These are phyloP conservation scores for Neonothopanus nambi DNA, from an alignment of 1,284 basidiomycete species.

Conservation along the genomic window DNA sequence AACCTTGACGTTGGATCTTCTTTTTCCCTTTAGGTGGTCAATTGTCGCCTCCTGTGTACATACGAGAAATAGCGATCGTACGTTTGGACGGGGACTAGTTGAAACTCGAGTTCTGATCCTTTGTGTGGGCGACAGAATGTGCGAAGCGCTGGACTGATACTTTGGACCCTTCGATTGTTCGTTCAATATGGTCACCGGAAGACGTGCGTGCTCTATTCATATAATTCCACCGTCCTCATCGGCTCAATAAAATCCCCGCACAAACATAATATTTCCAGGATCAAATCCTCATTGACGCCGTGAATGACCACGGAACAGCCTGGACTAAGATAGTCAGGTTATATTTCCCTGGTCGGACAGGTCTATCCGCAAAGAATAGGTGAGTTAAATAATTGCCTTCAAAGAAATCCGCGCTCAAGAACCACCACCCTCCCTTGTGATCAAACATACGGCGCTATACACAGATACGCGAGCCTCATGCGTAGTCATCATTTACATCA, in stretches of 20 bases:
- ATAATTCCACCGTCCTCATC: neutral
- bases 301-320: slow-evolving; percentile 26
- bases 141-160: slow-evolving; percentile 62
- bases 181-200: slow-evolving; percentile 53
- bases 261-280: slow-evolving; percentile 14
- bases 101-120: slow-evolving; percentile 5
- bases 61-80: slow-evolving; percentile 56
- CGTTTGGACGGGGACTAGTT: slow-evolving; percentile 22
- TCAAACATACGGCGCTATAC: too few species aligned
- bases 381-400: slow-evolving; percentile 5
- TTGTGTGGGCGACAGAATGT: slow-evolving; percentile 40
- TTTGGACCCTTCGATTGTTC: slow-evolving; percentile 55
- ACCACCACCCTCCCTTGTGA: too few species aligned
- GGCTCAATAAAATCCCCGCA: neutral
- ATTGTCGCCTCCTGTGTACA: slow-evolving; percentile 55
- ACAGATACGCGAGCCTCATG: too few species aligned
- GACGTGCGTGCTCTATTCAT: slow-evolving; percentile 33
- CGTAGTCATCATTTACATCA: too few species aligned
- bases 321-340: slow-evolving; percentile 30
- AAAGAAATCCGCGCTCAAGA: too few species aligned
- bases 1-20: slow-evolving; percentile 1
- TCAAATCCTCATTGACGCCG: slow-evolving; percentile 23
- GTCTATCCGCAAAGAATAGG: slow-evolving; percentile 32
- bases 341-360: slow-evolving; percentile 29
- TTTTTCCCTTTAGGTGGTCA: slow-evolving; percentile 42